These are phyloP conservation scores for Lactifluus volemus DNA, from an alignment of 768 basidiomycete genomes.

Conservation along the genomic window DNA sequence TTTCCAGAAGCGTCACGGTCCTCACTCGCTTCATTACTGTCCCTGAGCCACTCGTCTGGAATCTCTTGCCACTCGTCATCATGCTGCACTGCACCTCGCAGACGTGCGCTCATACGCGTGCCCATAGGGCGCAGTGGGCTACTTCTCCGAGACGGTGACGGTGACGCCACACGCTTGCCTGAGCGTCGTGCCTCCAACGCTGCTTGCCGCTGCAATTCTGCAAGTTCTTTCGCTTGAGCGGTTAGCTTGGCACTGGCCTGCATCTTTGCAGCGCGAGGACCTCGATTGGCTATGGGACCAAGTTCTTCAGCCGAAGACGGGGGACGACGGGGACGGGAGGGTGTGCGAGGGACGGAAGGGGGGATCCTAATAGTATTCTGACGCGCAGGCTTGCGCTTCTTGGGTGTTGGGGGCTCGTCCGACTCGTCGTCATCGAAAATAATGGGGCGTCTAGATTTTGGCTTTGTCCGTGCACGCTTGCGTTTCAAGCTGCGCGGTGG, in stretches of 20 bases:
- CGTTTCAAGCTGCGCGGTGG: conserved; percentile 35
- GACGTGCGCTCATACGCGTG: conserved; percentile 56
- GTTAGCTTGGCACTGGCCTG: conserved; percentile 64
- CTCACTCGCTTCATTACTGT: conserved; percentile 17
- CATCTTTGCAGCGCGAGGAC: conserved; percentile 57
- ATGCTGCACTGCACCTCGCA: conserved; percentile 39
- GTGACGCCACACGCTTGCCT: conserved; percentile 7
- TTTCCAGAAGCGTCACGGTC: conserved; percentile 13
- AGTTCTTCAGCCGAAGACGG: conserved; percentile 1
- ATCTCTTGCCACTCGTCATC: conserved; percentile 69
- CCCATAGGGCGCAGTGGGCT: conserved; percentile 35
- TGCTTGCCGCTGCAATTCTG: conserved; percentile 49
- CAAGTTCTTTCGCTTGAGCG: conserved; percentile 59
- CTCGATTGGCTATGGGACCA: conserved; percentile 29
- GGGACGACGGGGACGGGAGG: not conserved
- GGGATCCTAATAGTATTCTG: conserved; percentile 3
- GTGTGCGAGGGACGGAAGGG: conserved; percentile 2
- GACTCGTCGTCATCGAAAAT: conserved; percentile 22
- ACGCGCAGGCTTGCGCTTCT: conserved; percentile 22
- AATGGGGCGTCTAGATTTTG: conserved; percentile 10
- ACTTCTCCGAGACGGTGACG: conserved; percentile 11
- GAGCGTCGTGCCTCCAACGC: conserved; percentile 22
- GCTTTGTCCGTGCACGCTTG: conserved; percentile 30
- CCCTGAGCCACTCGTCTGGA: conserved; percentile 63
- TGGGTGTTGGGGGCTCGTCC: conserved; percentile 16